These are phyloP conservation scores for Boletus edulis DNA, from an alignment of 768 basidiomycete species.

Conservation along the genomic window DNA sequence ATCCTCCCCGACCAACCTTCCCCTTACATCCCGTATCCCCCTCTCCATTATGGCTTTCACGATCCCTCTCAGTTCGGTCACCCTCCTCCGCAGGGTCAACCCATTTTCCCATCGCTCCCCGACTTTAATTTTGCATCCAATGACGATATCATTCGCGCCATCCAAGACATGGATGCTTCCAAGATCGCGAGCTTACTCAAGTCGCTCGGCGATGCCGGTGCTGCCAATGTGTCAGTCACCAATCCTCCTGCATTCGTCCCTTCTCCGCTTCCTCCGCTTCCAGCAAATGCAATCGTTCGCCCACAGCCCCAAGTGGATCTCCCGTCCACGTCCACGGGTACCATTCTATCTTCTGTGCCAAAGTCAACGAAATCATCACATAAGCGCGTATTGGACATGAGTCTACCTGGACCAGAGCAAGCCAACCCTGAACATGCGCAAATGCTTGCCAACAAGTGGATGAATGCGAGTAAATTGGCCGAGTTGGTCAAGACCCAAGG, in stretches of 20 bases:
- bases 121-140: conserved; percentile 52
- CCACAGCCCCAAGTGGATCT: conserved; percentile 40
- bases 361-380: conserved; percentile 34
- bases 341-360: conserved; percentile 40
- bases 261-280: conserved; percentile 19
- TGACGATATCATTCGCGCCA: conserved; percentile 69
- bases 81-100: conserved; percentile 27
- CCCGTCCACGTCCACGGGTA: conserved; percentile 39
- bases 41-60: conserved; percentile 28
- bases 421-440: conserved; percentile 58
- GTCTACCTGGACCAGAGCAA: conserved; percentile 39
- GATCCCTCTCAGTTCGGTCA: conserved; percentile 28
- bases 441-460: conserved; percentile 77
- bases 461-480: conserved; percentile 63
- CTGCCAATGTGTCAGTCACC: conserved; percentile 35
- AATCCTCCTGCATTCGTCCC: conserved; percentile 21
- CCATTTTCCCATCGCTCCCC: conserved; percentile 28
- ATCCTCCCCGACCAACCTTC: conserved; percentile 25
- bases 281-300: conserved; percentile 26
- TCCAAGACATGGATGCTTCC: conserved; percentile 67
- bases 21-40: conserved; percentile 30
- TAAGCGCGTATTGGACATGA: conserved; percentile 45
- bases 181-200: conserved; percentile 69
- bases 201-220: conserved; percentile 58
- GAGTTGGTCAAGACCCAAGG: conserved; percentile 71